Percentiles rank a stretch among this genome's conserved stretches.
These are phyloP conservation scores for Coemansia sp. DNA, from an alignment of 192 early-diverging fungal species.

Conservation along the genomic window DNA sequence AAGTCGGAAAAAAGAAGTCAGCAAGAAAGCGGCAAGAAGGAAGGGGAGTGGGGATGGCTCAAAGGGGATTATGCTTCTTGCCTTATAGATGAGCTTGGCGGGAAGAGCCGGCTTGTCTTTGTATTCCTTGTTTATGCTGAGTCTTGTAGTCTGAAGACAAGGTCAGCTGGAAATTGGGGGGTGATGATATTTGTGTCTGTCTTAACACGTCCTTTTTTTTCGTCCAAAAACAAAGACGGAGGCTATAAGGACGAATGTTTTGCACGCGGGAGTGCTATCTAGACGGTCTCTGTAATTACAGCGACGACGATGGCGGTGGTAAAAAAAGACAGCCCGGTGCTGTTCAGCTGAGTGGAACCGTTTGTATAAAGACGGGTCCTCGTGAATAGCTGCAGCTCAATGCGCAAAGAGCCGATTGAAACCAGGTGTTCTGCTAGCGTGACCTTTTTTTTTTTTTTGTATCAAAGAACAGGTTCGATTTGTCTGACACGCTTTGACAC, in stretches of 20 bases:
- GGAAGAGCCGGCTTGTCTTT: background rate
- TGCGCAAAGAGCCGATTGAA: background rate
- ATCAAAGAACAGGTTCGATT: background rate
- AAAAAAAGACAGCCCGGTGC: background rate
- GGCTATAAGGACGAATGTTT: background rate
- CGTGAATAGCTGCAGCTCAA: background rate
- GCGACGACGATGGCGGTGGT: background rate
- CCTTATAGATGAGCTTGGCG: conserved; percentile 1
- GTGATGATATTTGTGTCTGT: conserved; percentile 1
- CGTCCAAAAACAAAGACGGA: background rate
- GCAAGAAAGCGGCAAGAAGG: conserved; percentile 23
- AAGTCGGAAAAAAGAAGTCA: conserved; percentile 47
- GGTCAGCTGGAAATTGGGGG: conserved; percentile 6
- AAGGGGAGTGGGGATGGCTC: background rate
- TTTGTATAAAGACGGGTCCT: conserved; percentile 4
- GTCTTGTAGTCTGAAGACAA: background rate
- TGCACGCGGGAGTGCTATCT: background rate
- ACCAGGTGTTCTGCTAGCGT: background rate
- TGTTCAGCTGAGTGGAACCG: conserved; percentile 3
- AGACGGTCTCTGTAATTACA: background rate
- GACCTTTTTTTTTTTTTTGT: background rate
- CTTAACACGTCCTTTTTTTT: background rate
- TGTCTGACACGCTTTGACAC: background rate
- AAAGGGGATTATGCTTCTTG: conserved; percentile 2
- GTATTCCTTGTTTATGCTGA: background rate